Percentiles rank a stretch among this genome's conserved stretches.
Evolutionary conservation across 192 early-diverging fungal genomes (phyloP).

Genomic region (Mortierella hygrophila): DNA sequence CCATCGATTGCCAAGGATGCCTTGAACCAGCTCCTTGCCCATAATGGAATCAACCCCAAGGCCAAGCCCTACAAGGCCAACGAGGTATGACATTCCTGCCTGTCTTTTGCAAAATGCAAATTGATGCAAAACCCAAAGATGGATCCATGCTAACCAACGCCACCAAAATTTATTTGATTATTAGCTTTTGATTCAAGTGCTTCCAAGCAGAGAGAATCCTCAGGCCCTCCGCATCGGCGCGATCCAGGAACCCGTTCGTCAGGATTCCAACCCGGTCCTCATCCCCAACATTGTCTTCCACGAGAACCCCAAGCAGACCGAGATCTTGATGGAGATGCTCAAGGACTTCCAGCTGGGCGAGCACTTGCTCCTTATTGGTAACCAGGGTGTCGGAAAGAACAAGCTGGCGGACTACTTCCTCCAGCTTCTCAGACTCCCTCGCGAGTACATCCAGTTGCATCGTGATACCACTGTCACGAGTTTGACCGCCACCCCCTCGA

Average conservation of each 20-base stretch:
- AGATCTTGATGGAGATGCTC: constrained; percentile 80
- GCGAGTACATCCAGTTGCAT: constrained; percentile 87
- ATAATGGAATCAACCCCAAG: constrained; percentile 65
- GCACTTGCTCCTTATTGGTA: constrained; percentile 85
- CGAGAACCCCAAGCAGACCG: constrained; percentile 81
- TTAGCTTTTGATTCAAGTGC: constrained; percentile 62
- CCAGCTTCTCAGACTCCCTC: constrained; percentile 74
- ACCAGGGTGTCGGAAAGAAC: constrained; percentile 82
- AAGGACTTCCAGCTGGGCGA: constrained; percentile 86
- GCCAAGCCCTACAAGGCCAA: constrained; percentile 40
- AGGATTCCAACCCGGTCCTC: constrained; percentile 71
- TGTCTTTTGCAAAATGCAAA: background rate
- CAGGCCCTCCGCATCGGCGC: constrained; percentile 66
- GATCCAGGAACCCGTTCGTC: constrained; percentile 61
- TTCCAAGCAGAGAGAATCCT: constrained; percentile 63
- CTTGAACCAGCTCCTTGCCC: constrained; percentile 69
- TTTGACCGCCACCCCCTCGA: constrained; percentile 79
- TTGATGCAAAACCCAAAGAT: background rate
- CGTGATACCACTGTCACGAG: constrained; percentile 85
- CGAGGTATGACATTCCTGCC: constrained; percentile 19
- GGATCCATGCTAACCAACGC: background rate
- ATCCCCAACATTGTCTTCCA: constrained; percentile 77
- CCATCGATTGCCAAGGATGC: constrained; percentile 76
- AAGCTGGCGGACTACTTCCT: constrained; percentile 78
- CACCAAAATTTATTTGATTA: background rate